These are phyloP conservation scores for Purpureocillium takamizusanense DNA, from an alignment of 2,329 filamentous ascomycete species.

Conservation along the genomic window DNA sequence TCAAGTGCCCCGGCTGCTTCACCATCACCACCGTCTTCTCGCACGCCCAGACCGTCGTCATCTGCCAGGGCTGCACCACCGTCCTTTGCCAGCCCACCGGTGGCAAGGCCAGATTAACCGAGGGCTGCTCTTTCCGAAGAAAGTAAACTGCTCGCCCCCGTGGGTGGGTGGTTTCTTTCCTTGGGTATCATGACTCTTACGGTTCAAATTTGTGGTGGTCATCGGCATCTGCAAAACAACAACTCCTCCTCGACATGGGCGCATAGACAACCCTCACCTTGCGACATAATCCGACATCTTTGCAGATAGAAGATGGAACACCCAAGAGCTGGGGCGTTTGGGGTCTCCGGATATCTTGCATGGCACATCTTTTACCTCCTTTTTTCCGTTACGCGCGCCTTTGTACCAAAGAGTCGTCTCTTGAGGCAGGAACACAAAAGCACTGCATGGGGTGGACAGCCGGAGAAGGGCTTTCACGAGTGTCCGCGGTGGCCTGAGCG, in stretches of 20 bases:
- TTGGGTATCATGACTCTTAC: constrained; percentile 40
- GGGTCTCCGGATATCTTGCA: constrained; percentile 77
- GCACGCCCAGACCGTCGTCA: constrained; percentile 99
- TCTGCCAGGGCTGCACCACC: constrained; percentile 99
- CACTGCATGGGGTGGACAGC: constrained; percentile 49
- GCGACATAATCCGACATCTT: constrained; percentile 36
- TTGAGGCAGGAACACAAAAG: constrained; percentile 30
- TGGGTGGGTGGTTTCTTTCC: constrained; percentile 33
- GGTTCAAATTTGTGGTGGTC: constrained; percentile 41
- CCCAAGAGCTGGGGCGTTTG: constrained; percentile 60
- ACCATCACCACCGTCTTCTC: constrained; percentile 99
- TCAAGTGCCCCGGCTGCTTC: constrained; percentile 99
- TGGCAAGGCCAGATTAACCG: constrained; percentile 97
- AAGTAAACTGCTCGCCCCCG: constrained; percentile 65
- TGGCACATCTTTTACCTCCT: constrained; percentile 42
- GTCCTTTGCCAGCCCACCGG: constrained; percentile 99
- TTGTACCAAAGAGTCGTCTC: constrained; percentile 35
- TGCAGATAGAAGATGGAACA: constrained; percentile 68
- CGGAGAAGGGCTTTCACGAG: constrained; percentile 52
- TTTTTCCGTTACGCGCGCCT: constrained; percentile 33
- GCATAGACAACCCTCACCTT: constrained; percentile 36
- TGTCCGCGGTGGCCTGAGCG: constrained; percentile 30
- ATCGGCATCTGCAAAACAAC: constrained; percentile 50
- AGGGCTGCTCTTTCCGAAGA: constrained; percentile 99
- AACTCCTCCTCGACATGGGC: constrained; percentile 35